These are phyloP conservation scores for Phialophora verrucosa DNA, from an alignment of 2,329 filamentous ascomycete species.

Conservation along the genomic window DNA sequence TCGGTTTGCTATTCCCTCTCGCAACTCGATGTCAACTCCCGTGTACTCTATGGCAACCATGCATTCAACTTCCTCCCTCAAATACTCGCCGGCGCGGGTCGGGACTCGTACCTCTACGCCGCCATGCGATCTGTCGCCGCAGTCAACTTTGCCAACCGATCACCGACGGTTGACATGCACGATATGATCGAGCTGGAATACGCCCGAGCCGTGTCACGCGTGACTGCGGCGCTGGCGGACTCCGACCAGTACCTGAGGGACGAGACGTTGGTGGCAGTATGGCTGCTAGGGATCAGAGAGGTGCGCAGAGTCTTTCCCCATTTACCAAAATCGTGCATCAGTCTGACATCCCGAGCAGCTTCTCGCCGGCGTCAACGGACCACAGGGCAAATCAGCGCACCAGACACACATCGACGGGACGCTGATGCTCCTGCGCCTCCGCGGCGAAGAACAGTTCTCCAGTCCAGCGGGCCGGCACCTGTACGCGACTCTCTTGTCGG, in stretches of 20 bases:
- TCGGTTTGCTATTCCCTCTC: constrained; percentile 31
- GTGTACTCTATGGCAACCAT: constrained; percentile 30
- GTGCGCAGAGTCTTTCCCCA: constrained; percentile 3
- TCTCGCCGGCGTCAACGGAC: constrained; percentile 23
- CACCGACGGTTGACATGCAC: constrained; percentile 28
- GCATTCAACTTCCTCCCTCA: constrained; percentile 27
- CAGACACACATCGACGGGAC: constrained; percentile 32
- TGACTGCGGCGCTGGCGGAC: constrained; percentile 28
- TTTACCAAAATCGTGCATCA: neutral
- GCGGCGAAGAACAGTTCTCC: constrained; percentile 30
- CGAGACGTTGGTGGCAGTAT: constrained; percentile 32
- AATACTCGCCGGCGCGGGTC: constrained; percentile 20
- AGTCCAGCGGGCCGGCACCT: constrained; percentile 27
- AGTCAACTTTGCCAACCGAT: constrained; percentile 32
- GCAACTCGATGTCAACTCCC: constrained; percentile 30
- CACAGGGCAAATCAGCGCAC: constrained; percentile 15
- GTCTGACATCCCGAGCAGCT: constrained; percentile 24
- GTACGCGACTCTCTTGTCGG: constrained; percentile 26
- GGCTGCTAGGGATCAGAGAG: constrained; percentile 31
- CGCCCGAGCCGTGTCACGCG: constrained; percentile 24
- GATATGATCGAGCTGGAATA: constrained; percentile 28
- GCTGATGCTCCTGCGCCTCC: constrained; percentile 29
- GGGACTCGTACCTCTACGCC: constrained; percentile 27
- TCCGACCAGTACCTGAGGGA: constrained; percentile 28
- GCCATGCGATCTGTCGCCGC: constrained; percentile 30